Evolutionary conservation across 106 monocot species (phyloP).

Genomic region (Platanthera zijinensis): DNA sequence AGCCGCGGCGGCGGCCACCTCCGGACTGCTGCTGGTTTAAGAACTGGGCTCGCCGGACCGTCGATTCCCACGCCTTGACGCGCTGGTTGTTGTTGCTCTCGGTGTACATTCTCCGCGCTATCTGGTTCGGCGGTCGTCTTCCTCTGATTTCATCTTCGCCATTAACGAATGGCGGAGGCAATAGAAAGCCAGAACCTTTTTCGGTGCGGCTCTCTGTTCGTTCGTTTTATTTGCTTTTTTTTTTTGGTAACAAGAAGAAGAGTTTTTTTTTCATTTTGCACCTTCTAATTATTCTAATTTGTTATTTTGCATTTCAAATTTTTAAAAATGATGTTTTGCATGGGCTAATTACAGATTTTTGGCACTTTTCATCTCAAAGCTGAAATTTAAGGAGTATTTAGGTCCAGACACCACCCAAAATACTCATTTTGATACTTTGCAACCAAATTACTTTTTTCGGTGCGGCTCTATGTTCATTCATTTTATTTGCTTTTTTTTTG

Average conservation of each 20-base stretch:
- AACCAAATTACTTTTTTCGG: too few relatives aligned
- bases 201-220: not conserved
- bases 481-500: too few relatives aligned
- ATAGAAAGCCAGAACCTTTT: not conserved
- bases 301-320: too few relatives aligned
- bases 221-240: not conserved
- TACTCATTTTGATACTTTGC: too few relatives aligned
- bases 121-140: not conserved
- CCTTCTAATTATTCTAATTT: too few relatives aligned
- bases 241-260: not conserved
- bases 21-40: constrained; percentile 14
- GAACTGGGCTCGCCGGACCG: constrained; percentile 25
- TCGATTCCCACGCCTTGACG: constrained; percentile 26
- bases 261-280: too few relatives aligned
- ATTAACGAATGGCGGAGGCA: not conserved
- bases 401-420: too few relatives aligned
- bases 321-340: too few relatives aligned
- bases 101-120: not conserved
- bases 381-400: too few relatives aligned
- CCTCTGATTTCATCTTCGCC: not conserved
- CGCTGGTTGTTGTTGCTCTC: constrained; percentile 11
- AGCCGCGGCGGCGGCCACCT: constrained; percentile 39
- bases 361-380: too few relatives aligned
- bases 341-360: too few relatives aligned
- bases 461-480: too few relatives aligned